Evolutionary conservation across 2,329 filamentous ascomycete genomes (phyloP).

Genomic region (Pseudogymnoascus sp.): DNA sequence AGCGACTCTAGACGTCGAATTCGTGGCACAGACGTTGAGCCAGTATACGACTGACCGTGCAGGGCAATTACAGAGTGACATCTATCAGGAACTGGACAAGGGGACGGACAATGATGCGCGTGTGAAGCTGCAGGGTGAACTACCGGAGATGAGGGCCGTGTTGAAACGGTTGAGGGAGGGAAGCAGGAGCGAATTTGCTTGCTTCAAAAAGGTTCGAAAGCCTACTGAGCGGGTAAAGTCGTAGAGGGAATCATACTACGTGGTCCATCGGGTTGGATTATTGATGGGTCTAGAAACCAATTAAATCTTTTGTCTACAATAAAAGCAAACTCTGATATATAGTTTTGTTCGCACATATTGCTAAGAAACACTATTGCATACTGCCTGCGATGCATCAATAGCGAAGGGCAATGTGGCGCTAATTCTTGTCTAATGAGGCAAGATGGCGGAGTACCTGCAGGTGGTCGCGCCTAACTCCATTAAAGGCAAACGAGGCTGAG

Average conservation of each 20-base stretch:
- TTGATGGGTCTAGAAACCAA: background rate
- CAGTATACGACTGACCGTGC: conserved; percentile 82
- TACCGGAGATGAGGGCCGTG: conserved; percentile 80
- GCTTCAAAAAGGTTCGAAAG: conserved; percentile 53
- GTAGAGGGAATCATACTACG: background rate
- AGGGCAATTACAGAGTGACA: conserved; percentile 72
- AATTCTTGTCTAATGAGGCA: background rate
- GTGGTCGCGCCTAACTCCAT: background rate
- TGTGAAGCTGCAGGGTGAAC: conserved; percentile 68
- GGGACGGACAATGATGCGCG: conserved; percentile 84
- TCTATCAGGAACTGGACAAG: conserved; percentile 84
- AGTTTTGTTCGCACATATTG: too few relatives aligned
- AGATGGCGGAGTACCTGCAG: background rate
- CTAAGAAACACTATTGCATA: too few relatives aligned
- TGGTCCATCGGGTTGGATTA: background rate
- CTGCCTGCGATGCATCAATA: background rate
- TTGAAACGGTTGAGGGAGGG: conserved; percentile 76
- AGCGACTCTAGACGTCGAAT: conserved; percentile 94
- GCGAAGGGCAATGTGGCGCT: background rate
- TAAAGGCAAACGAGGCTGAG: background rate
- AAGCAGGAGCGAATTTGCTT: conserved; percentile 80
- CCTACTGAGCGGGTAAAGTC: conserved; percentile 2
- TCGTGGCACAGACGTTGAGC: conserved; percentile 85
- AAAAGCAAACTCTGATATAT: background rate
- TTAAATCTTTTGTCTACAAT: background rate